Base-by-base conservation (phyloP, 2,329 filamentous ascomycete genomes). In the Ceratocystis eucalypticola region DNA sequence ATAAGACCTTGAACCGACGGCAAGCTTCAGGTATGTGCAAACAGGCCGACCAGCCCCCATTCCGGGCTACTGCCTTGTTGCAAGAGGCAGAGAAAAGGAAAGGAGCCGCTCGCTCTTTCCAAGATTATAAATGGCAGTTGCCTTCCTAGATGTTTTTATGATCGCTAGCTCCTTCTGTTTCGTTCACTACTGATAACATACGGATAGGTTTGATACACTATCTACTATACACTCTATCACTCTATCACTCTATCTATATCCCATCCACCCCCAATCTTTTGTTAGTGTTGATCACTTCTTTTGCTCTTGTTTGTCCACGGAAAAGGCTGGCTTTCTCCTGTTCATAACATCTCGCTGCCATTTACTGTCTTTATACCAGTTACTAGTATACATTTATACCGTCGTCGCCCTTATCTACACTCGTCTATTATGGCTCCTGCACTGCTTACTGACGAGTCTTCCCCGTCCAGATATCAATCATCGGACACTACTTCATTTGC, bases 391-490 rank as follows among this genome's bases (percentile, higher is more conserved):
- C 20, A 30, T n/a, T 57, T 28, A 12, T 33, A 55, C 57, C 30
- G 30, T 44, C 4, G 6, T 2, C 48, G 3, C 17, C 46, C 48
- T n/a, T 20, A 41, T 41, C 10, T 15, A 41, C 5, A 41, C 37
- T 53, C 15, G 2, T 25, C 22, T 70, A 75, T 71, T 74, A 86
- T 86, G 84, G 80, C 82, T 70, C 84, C 84, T 69, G 84, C 82
- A 70, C 82, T 82, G 68, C 77, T 83, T 71, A 78, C 79, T 70
- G 76, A 80, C 69, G 53, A 61, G 8, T 37, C 44, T 28, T 50
- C 44, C 46, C 50, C 64, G 6, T 37, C 45, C 2, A 30, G 6
- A 28, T 50, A 25, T 41, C 55, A 48, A 20, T 25, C 57, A 25
- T 22, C 57, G 12, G 50, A 57, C 22, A 25, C 33, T 71, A 79